These are phyloP conservation scores for Chrysoporthe austroafricana DNA, from an alignment of 2,329 filamentous ascomycete species.

Conservation along the genomic window DNA sequence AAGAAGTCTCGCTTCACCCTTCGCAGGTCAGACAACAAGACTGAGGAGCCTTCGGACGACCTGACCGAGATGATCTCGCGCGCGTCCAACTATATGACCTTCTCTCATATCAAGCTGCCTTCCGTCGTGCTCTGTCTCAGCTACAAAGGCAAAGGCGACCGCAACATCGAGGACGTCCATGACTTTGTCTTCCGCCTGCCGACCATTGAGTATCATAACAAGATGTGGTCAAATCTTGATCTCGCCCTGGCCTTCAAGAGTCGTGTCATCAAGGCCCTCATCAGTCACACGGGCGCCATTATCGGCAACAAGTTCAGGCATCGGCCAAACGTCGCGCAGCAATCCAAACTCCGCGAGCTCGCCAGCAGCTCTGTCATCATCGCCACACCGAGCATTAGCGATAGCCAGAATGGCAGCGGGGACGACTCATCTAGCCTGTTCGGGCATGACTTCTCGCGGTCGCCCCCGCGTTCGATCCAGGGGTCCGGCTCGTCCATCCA, in stretches of 20 bases:
- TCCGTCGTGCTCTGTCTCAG: slow-evolving; percentile 94
- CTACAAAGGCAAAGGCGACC: slow-evolving; percentile 94
- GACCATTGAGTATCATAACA: slow-evolving; percentile 94
- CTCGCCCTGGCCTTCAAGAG: slow-evolving; percentile 91
- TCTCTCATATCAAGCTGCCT: slow-evolving; percentile 92
- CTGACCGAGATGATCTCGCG: slow-evolving; percentile 95
- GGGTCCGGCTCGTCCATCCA: slow-evolving; percentile 54
- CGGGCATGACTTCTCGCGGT: slow-evolving; percentile 59
- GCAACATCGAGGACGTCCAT: slow-evolving; percentile 95
- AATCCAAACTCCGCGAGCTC: slow-evolving; percentile 78
- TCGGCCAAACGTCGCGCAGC: slow-evolving; percentile 78
- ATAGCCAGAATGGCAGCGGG: slow-evolving; percentile 49
- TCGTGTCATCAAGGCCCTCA: slow-evolving; percentile 89
- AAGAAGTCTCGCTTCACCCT: slow-evolving; percentile 61
- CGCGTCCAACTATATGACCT: slow-evolving; percentile 96
- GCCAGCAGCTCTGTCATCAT: slow-evolving; percentile 76
- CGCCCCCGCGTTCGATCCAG: slow-evolving; percentile 58
- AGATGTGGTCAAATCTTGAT: slow-evolving; percentile 98
- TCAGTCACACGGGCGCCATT: slow-evolving; percentile 94
- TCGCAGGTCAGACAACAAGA: slow-evolving; percentile 49
- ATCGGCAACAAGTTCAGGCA: slow-evolving; percentile 97
- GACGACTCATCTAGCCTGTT: slow-evolving; percentile 62
- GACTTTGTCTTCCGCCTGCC: slow-evolving; percentile 97
- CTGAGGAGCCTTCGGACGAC: slow-evolving; percentile 78
- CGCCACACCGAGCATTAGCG: slow-evolving; percentile 46